A percentile compares a stretch with the other conserved stretches of the same genome.
These are phyloP conservation scores for Neurospora cerealis DNA, from an alignment of 495 filamentous ascomycete genomes.

Conservation along the genomic window DNA sequence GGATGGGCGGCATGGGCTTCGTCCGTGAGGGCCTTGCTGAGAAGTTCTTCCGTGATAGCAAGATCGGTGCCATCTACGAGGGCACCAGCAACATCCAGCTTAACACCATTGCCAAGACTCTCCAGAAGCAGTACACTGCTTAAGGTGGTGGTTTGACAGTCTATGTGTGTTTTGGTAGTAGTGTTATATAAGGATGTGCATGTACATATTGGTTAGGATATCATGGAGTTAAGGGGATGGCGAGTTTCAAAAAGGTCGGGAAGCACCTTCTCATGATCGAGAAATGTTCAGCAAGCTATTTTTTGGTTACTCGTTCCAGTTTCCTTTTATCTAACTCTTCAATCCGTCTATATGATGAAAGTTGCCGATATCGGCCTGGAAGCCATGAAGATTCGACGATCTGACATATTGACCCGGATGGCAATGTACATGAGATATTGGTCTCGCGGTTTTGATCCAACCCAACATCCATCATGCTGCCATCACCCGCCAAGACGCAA, in stretches of 20 bases:
- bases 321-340: background rate
- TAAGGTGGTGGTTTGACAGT: background rate
- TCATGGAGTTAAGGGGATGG: background rate
- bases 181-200: background rate
- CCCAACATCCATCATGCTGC: background rate
- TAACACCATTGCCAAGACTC: conserved; percentile 84
- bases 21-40: conserved; percentile 93
- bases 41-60: conserved; percentile 97
- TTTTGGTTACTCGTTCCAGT: background rate
- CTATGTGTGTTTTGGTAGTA: conserved; percentile 2
- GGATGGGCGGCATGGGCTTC: conserved; percentile 98
- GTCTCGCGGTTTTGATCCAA: background rate
- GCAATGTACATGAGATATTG: background rate
- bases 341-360: background rate
- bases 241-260: background rate
- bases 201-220: background rate
- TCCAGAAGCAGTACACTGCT: conserved; percentile 79
- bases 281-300: background rate
- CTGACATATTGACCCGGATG: background rate
- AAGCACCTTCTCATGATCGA: background rate
- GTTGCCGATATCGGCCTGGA: background rate
- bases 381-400: background rate
- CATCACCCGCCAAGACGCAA: background rate
- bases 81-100: conserved; percentile 69
- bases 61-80: conserved; percentile 98